Evolutionary conservation across 2,329 filamentous ascomycete species (phyloP).

Genomic region (Septoria petroselini): DNA sequence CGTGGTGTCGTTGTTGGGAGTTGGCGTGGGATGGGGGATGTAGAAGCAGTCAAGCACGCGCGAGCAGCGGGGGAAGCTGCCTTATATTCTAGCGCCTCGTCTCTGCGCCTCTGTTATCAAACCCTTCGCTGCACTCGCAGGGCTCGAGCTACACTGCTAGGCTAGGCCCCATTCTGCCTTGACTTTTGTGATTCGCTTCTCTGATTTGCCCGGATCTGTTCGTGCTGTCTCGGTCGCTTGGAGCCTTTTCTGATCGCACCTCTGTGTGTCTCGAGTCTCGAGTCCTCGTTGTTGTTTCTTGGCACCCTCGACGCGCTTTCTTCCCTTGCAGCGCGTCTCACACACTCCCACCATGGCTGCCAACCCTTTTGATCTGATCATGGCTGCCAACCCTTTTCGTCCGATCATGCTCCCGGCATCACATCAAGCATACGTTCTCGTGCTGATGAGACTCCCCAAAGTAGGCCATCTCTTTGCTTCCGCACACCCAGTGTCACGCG

Average conservation of each 20-base stretch:
- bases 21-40: neutral
- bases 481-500: too few species aligned
- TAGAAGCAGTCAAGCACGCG: conserved; percentile 2
- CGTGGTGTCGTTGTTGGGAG: neutral
- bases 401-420: too few species aligned
- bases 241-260: conserved; percentile 11
- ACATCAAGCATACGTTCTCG: too few species aligned
- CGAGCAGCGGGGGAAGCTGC: too few species aligned
- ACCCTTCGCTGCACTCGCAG: neutral
- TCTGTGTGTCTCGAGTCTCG: neutral
- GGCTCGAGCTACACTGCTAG: neutral
- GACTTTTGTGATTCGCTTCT: conserved; percentile 7
- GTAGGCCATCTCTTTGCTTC: too few species aligned
- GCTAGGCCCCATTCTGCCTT: conserved; percentile 5
- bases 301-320: conserved; percentile 2
- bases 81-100: conserved; percentile 1
- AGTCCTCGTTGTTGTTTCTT: conserved; percentile 4
- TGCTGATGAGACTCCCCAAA: too few species aligned
- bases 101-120: conserved; percentile 2
- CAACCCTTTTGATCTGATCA: too few species aligned
- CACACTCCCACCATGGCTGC: too few species aligned
- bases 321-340: neutral
- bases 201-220: conserved; percentile 1
- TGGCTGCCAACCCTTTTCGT: too few species aligned
- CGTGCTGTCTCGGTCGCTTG: conserved; percentile 5